A percentile compares a stretch with the other conserved stretches of the same genome.
Evolutionary conservation across 371 early-diverging fungal species (phyloP).

Genomic region (Dinochytrium kinnereticum): DNA sequence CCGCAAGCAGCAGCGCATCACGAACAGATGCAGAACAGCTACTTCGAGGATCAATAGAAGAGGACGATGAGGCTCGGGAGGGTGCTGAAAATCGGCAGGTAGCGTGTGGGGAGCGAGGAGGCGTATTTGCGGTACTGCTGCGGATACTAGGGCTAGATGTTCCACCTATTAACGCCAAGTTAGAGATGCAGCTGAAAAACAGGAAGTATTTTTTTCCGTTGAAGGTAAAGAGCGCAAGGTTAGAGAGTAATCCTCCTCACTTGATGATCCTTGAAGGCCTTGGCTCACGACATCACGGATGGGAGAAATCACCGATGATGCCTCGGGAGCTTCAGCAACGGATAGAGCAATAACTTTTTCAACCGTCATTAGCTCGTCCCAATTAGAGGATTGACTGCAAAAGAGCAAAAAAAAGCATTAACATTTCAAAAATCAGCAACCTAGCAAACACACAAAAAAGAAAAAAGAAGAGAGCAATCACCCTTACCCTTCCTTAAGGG

Average conservation of each 20-base stretch:
- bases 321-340: conserved; percentile 31
- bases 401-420: too few relatives aligned
- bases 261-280: background rate
- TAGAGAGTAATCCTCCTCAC: background rate
- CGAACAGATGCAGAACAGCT: background rate
- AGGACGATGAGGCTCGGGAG: background rate
- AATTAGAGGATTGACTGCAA: conserved; percentile 13
- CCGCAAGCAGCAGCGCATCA: conserved; percentile 26
- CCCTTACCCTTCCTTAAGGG: conserved; percentile 13
- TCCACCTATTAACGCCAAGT: too few relatives aligned
- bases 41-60: background rate
- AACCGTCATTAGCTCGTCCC: conserved; percentile 33
- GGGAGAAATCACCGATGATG: conserved; percentile 16
- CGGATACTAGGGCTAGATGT: background rate
- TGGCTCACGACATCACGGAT: conserved; percentile 24
- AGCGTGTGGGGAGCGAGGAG: background rate
- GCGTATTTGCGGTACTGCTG: background rate
- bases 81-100: background rate
- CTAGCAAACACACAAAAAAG: background rate
- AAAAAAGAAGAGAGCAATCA: too few relatives aligned
- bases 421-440: too few relatives aligned
- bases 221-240: background rate
- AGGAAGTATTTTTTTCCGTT: too few relatives aligned
- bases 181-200: too few relatives aligned
- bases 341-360: conserved; percentile 34